These are phyloP conservation scores for Hyphopichia khmerensis DNA, from an alignment of 1,139 yeast genomes.

Conservation along the genomic window DNA sequence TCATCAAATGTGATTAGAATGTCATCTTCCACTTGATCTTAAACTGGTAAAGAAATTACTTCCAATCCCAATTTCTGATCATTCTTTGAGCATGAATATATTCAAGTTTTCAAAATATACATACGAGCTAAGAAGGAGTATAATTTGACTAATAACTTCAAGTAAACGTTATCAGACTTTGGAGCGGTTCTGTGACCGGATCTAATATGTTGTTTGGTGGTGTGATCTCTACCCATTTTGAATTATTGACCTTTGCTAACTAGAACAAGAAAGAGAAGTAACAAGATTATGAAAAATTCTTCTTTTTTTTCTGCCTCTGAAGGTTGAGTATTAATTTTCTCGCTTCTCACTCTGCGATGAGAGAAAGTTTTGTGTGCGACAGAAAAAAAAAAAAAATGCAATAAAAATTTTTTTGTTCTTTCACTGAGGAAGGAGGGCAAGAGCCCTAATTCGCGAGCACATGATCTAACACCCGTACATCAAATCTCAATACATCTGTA, in stretches of 20 bases:
- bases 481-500: too few relatives aligned
- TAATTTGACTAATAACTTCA: slow-evolving; percentile 94
- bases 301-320: background rate
- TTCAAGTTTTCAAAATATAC: slow-evolving; percentile 36
- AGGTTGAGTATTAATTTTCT: slow-evolving; percentile 5
- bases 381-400: too few relatives aligned
- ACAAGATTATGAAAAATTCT: background rate
- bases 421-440: background rate
- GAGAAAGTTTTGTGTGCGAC: background rate
- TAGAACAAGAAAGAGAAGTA: slow-evolving; percentile 5
- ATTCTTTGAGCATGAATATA: background rate
- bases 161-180: slow-evolving; percentile 98
- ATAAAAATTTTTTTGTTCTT: background rate
- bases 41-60: background rate
- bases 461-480: background rate
- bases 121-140: slow-evolving; percentile 99
- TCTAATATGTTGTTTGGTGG: slow-evolving; percentile 93
- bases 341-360: background rate
- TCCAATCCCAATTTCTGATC: background rate
- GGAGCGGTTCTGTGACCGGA: slow-evolving; percentile 98
- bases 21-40: background rate
- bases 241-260: slow-evolving; percentile 13
- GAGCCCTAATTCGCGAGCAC: slow-evolving; percentile 1
- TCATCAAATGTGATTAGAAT: background rate
- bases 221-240: slow-evolving; percentile 97